Base-by-base conservation (phyloP, 2,329 filamentous ascomycete species). In the Aspergillus chevalieri region DNA sequence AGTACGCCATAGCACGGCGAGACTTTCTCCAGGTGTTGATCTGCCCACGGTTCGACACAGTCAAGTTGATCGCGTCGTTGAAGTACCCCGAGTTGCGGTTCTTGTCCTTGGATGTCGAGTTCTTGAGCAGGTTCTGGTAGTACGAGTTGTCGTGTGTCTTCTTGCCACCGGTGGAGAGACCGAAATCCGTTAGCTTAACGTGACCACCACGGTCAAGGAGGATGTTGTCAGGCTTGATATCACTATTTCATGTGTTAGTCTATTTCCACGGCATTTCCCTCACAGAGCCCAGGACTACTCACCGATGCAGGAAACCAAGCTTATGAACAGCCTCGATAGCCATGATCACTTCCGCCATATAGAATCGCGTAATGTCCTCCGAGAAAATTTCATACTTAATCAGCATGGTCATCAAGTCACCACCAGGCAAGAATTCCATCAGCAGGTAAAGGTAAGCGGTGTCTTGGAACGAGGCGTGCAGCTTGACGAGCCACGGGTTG, bases 381-480 rank as follows among this genome's bases (percentile, higher is more conserved):
- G 90, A 95, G 71, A 98, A 98, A 69, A 98, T 96, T 70, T 98
- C 93, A 66, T 98, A 98, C 79, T 97, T 98, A 77, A 98, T 98
- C 60, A 98, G 79, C 93, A 98, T 98, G 3, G 93, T 98, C 93
- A 98, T 98, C 69, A 98, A 73, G 75, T 98, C 93, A 70, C 93
- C 93, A 70, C 93, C 93, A 6, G 93, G 93, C 70, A 98, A 80
- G 73, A 97, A 98, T 73, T 98, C 93, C 93, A 98, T 98, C 53
- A 98, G 79, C 85, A 98, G 93, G 77, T 98, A 98, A 33, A 98
- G 78, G 75, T 96, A 98, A 58, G 93, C 92, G 43, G 82, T 80
- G 68, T 98, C 93, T 73, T 98, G 93, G 78, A 98, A 98, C 0
- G 93, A 97, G 10, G 93, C 96, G 75, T 89, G 95, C 54, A 98